Evolutionary conservation across 2,329 filamentous ascomycete species (phyloP).

Genomic region (Graphium sp.): DNA sequence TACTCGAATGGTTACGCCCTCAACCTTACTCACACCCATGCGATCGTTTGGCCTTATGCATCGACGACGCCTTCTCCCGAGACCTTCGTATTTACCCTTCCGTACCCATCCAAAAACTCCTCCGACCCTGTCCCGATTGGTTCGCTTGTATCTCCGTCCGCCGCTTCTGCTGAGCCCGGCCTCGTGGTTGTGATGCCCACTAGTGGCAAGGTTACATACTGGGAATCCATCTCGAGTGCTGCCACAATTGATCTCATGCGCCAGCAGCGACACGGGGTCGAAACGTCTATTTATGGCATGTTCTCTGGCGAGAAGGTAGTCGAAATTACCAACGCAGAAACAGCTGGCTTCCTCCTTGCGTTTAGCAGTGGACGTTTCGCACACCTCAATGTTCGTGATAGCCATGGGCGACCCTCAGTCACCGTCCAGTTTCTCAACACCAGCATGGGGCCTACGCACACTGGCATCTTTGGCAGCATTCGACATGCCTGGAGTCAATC

Average conservation of each 20-base stretch:
- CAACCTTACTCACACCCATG: conserved; percentile 63
- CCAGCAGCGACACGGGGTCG: conserved; percentile 65
- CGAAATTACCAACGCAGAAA: conserved; percentile 67
- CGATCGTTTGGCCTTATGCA: conserved; percentile 82
- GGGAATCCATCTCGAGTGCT: conserved; percentile 86
- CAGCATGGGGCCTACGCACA: conserved; percentile 32
- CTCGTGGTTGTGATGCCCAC: conserved; percentile 73
- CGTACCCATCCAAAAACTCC: conserved; percentile 49
- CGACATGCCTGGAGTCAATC: conserved; percentile 58
- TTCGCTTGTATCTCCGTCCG: conserved; percentile 63
- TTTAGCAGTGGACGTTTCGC: conserved; percentile 77
- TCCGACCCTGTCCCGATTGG: conserved; percentile 67
- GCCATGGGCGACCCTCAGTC: conserved; percentile 71
- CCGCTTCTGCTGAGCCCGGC: conserved; percentile 65
- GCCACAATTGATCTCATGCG: conserved; percentile 71
- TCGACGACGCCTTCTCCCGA: conserved; percentile 51
- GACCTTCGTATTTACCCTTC: conserved; percentile 65
- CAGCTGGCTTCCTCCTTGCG: conserved; percentile 68
- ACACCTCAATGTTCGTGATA: conserved; percentile 72
- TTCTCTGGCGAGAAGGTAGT: conserved; percentile 63
- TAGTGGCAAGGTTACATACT: conserved; percentile 77
- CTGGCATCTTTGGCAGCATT: conserved; percentile 67
- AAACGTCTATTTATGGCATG: conserved; percentile 57
- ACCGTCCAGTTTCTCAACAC: conserved; percentile 60
- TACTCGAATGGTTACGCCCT: conserved; percentile 59